phyloP scores from a whole-genome alignment of 352 stramenopile species.

The Pythium aristosporum region DNA sequence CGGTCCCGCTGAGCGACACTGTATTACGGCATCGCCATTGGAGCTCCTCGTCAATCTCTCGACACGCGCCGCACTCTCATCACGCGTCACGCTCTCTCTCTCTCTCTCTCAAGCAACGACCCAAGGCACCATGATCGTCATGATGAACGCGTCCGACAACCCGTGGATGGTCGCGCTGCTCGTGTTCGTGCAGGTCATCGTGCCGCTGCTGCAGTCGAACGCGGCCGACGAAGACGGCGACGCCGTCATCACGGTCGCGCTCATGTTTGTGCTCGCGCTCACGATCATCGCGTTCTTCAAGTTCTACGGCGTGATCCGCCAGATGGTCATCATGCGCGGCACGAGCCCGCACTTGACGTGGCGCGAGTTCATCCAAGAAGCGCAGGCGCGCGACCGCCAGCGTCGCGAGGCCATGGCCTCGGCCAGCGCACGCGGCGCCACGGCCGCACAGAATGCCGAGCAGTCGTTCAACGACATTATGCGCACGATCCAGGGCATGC shows the following conservation, averaged over 20 bases:
- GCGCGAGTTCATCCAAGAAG: slow-evolving; percentile 56
- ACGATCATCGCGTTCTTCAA: slow-evolving; percentile 54
- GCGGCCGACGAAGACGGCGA: slow-evolving; percentile 54
- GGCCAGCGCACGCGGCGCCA: slow-evolving; percentile 34
- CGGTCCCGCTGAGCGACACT: slow-evolving; percentile 2
- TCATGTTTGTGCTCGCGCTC: slow-evolving; percentile 54
- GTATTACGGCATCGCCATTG: slow-evolving; percentile 13
- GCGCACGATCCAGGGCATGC: slow-evolving; percentile 79
- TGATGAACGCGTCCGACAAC: slow-evolving; percentile 78
- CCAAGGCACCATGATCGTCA: slow-evolving; percentile 57
- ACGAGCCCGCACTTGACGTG: slow-evolving; percentile 58
- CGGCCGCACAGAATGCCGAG: slow-evolving; percentile 27
- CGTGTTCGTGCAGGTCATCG: slow-evolving; percentile 75
- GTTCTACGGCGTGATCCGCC: slow-evolving; percentile 56
- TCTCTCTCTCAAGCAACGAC: not conserved
- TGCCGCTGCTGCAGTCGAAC: slow-evolving; percentile 73
- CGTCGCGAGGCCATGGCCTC: slow-evolving; percentile 37
- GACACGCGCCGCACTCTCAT: not conserved
- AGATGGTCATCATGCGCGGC: slow-evolving; percentile 37
- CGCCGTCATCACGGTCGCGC: slow-evolving; percentile 48
- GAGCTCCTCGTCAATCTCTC: slow-evolving; percentile 1
- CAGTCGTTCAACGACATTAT: slow-evolving; percentile 73
- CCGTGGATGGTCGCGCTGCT: slow-evolving; percentile 78
- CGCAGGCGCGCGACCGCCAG: slow-evolving; percentile 41
- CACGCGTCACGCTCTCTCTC: not conserved